Base-by-base conservation (phyloP, 371 early-diverging fungal genomes). In the Fennellomyces sp. region DNA sequence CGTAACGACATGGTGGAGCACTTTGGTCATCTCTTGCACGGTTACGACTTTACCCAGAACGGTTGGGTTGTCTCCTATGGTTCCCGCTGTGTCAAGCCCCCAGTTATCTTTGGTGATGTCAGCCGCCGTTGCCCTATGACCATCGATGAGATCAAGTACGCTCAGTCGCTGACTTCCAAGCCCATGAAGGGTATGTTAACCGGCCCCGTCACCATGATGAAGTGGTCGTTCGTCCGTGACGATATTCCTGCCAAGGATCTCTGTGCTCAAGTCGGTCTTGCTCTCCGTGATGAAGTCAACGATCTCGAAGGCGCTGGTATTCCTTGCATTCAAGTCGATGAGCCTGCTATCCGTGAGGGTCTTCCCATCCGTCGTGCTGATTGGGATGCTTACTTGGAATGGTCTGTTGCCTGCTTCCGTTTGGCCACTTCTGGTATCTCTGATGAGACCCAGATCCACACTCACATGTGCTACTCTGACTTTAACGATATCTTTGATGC, bases 1-100 rank as follows among this genome's bases (percentile, higher is more conserved):
- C 93, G 96, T 83, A 95, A 92, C 73, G 97, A 97, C 76, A 97
- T 97, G 98, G 98, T 96, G 29, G 96, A 95, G 73, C 94, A 92
- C 86, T 97, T 96, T 83, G 94, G 87, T 65, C 82, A 82, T 48
- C 63, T 79, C 51, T 81, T 96, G 54, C 80, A 90, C 65, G 97
- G 98, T 58, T 96, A 93, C 79, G 90, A 88, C 31, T 95, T 96
- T 69, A 92, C 95, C 63, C 83, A 90, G 73, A 91, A 94, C 76
- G 98, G 97, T 36, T 97, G 97, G 98, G 97, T 97, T 56, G 94
- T 94, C 79, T 91, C 92, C 58, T 97, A 97, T 77, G 98, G 98
- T 61, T 91, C 96, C 58, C 94, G 97, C 61, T 97, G 96, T 68
- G 94, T 93, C 73, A 93, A 93, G 84, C 94, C 94, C 60, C 94